Evolutionary conservation across 2,329 filamentous ascomycete species (phyloP), one percentile per base, ranked within the genome.

Genomic region (Neonectria magnoliae): DNA sequence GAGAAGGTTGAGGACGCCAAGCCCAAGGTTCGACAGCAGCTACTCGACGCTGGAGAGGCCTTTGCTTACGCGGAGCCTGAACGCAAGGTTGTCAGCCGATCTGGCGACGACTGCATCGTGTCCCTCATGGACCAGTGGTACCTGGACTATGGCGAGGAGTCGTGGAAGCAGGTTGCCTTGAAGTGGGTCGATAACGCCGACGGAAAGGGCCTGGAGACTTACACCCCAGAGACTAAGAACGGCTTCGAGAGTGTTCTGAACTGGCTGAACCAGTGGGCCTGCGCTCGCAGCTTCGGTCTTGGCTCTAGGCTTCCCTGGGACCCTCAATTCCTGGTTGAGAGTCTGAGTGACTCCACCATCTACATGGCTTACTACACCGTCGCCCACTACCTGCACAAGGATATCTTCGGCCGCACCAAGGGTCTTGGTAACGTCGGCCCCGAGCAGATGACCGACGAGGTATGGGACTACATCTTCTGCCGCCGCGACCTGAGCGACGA

Each of bases 101-200:
- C 93, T 72, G 93, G 91, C 29, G 95, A 98, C 76, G 93, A 97
- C 71, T 98, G 96, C 77, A 94, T 97, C 63, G 95, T 96, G 64
- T 92, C 94, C 31, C 90, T 95, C 70, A 90, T 98, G 76, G 95
- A 98, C 73, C 96, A 99, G 81, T 99, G 96, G 94, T 99, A 97
- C 82, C 84, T 99, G 73, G 95, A 98, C 81, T 99, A 99, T 76
- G 96, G 96, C 67, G 92, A 94, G 81, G 93, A 93, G 47, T 87
- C 90, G 54, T 98, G 96, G 96, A 92, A 92, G 76, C 82, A 92
- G 67, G 84, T 87, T 47, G 93, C 92, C 14, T 83, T 94, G 58
- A 86, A 90, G 70, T 90, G 92, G 76, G 89, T 97, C 51, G 87
- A 88, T 59, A 89, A 90, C 75, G 87, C 85, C 61, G 85, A 90